Conservation (phyloP, 805 yeast genomes). For the Grigorovia transvaalensis region DNA sequence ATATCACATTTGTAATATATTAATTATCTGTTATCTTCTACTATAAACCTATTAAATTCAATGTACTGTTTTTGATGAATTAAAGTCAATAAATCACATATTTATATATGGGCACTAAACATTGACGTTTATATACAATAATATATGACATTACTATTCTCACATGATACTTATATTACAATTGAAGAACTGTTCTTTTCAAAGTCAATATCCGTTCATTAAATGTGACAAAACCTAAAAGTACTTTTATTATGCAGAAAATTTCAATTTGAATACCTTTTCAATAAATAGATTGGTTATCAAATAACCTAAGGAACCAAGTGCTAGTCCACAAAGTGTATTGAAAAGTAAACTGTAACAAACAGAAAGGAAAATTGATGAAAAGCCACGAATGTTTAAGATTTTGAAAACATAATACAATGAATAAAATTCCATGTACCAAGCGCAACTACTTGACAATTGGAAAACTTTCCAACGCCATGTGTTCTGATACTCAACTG, state of each 20-base stretch:
- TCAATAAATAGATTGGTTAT: slow-evolving; percentile 58
- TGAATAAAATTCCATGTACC: slow-evolving; percentile 60
- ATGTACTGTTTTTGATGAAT: too few species aligned
- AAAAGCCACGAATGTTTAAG: slow-evolving; percentile 54
- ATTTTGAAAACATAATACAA: slow-evolving; percentile 51
- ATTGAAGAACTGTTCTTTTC: background rate
- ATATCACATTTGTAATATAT: background rate
- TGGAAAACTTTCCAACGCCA: slow-evolving; percentile 84
- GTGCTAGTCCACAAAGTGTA: slow-evolving; percentile 50
- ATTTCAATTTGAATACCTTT: slow-evolving; percentile 18
- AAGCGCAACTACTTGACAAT: slow-evolving; percentile 60
- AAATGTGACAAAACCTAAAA: background rate
- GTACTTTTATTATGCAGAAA: background rate
- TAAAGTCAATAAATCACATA: background rate
- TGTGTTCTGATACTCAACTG: slow-evolving; percentile 5
- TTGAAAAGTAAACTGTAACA: slow-evolving; percentile 61
- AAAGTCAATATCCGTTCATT: too few species aligned
- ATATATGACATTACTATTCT: background rate
- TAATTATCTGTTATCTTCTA: too few species aligned
- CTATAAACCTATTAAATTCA: too few species aligned
- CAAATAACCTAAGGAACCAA: slow-evolving; percentile 66
- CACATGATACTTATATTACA: background rate
- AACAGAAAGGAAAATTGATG: slow-evolving; percentile 58
- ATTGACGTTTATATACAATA: background rate
- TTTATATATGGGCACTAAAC: background rate